Conservation (phyloP, 2,329 filamentous ascomycete species). For the Ophiosphaerella korrae region DNA sequence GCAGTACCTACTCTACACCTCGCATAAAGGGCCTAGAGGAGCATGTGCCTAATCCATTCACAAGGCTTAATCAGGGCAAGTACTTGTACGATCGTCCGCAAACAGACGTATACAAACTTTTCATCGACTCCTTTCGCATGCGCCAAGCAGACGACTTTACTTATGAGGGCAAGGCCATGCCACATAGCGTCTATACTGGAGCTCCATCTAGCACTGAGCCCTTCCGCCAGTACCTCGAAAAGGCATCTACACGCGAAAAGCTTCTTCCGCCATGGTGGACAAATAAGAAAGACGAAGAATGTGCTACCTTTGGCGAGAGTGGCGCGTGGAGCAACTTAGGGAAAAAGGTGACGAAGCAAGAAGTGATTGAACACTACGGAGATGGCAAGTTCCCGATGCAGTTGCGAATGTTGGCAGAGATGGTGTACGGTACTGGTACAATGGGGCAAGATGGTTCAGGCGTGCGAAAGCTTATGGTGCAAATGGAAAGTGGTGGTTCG, state of each 20-base stretch:
- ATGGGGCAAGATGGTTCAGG: slow-evolving; percentile 17
- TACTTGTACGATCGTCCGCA: slow-evolving; percentile 34
- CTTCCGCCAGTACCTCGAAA: slow-evolving; percentile 26
- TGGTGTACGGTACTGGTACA: slow-evolving; percentile 19
- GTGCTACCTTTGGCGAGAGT: slow-evolving; percentile 21
- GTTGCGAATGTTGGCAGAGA: slow-evolving; percentile 31
- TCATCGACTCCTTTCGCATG: slow-evolving; percentile 38
- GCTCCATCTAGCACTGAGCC: slow-evolving; percentile 14
- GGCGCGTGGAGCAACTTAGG: slow-evolving; percentile 22
- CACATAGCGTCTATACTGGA: slow-evolving; percentile 23
- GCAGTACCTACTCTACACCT: slow-evolving; percentile 3
- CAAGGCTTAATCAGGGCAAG: slow-evolving; percentile 20
- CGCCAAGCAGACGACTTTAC: slow-evolving; percentile 27
- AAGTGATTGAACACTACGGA: slow-evolving; percentile 29
- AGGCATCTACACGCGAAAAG: slow-evolving; percentile 3
- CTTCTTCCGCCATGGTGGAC: slow-evolving; percentile 35
- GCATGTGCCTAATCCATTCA: slow-evolving; percentile 30
- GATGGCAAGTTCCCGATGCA: slow-evolving; percentile 31
- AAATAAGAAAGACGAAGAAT: slow-evolving; percentile 21
- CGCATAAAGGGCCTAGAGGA: slow-evolving; percentile 17
- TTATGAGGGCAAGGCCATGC: slow-evolving; percentile 14
- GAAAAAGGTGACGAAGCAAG: slow-evolving; percentile 16
- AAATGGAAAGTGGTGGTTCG: slow-evolving; percentile 19
- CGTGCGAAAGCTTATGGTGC: slow-evolving; percentile 24
- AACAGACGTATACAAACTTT: slow-evolving; percentile 33